Conservation (phyloP, 1,284 basidiomycete species). For the Ganoderma lingzhi region DNA sequence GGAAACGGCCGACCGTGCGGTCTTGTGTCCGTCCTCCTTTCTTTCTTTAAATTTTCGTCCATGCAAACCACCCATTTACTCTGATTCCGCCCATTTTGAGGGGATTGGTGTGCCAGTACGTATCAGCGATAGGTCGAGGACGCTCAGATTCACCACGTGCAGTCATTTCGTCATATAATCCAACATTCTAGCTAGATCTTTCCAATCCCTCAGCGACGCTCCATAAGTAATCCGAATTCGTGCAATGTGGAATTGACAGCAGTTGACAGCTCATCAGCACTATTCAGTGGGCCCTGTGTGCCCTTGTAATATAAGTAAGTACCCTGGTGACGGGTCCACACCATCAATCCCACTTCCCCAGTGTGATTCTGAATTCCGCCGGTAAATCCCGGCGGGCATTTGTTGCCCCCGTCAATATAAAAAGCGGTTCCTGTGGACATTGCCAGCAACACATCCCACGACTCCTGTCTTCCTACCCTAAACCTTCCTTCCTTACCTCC, state of each 20-base stretch:
- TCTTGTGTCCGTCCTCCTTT: too few species aligned
- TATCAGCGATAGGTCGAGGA: too few species aligned
- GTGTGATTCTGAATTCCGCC: constrained; percentile 1
- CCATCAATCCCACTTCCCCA: neutral
- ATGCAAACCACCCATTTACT: too few species aligned
- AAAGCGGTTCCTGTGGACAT: neutral
- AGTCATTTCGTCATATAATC: too few species aligned
- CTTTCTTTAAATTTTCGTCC: too few species aligned
- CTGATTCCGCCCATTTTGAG: too few species aligned
- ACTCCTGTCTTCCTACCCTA: neutral
- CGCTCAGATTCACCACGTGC: too few species aligned
- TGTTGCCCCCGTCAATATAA: neutral
- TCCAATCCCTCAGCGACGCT: too few species aligned
- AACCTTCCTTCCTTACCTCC: neutral
- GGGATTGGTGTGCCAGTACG: too few species aligned
- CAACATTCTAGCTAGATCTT: too few species aligned
- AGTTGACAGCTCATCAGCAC: neutral
- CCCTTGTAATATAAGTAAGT: neutral
- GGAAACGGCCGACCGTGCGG: neutral
- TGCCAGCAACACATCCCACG: constrained; percentile 3
- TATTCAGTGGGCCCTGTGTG: neutral
- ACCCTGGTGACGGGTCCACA: neutral
- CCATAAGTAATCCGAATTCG: neutral
- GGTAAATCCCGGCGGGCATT: neutral
- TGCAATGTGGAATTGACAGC: neutral